A percentile compares a stretch with the other conserved stretches of the same genome.
Evolutionary conservation across 2,329 filamentous ascomycete species (phyloP).

Genomic region (Drechslera avenae): DNA sequence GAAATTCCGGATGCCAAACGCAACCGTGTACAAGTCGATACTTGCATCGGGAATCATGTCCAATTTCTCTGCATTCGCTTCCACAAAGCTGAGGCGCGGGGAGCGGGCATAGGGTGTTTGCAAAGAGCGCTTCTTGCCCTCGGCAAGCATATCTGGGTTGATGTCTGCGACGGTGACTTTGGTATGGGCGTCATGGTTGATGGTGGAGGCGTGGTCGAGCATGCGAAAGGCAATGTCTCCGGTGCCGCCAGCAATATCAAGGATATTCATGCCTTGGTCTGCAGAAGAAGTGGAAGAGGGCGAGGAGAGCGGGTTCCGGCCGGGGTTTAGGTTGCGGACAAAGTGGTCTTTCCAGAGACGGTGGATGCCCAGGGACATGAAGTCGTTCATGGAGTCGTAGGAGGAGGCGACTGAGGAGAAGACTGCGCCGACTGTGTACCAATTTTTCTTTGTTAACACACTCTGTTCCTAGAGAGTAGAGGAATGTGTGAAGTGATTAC

Average conservation of each 20-base stretch:
- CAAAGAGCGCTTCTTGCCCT: conserved; percentile 79
- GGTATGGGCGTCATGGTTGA: conserved; percentile 80
- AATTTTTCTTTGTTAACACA: too few species aligned
- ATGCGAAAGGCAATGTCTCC: conserved; percentile 98
- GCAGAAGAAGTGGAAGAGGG: conserved; percentile 13
- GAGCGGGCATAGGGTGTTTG: conserved; percentile 63
- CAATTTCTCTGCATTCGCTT: conserved; percentile 87
- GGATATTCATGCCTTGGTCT: conserved; percentile 69
- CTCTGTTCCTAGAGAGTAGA: too few species aligned
- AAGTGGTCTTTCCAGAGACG: conserved; percentile 98
- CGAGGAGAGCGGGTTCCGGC: conserved; percentile 59
- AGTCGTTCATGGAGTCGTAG: conserved; percentile 98
- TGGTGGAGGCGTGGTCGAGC: conserved; percentile 80
- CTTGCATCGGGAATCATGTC: conserved; percentile 67
- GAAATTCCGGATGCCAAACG: conserved; percentile 97
- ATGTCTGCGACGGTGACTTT: conserved; percentile 94
- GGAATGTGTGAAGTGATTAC: too few species aligned
- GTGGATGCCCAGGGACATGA: conserved; percentile 98
- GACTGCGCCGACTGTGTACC: conserved; percentile 75
- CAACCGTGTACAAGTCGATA: conserved; percentile 96
- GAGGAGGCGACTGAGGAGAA: conserved; percentile 94
- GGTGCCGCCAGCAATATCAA: conserved; percentile 95
- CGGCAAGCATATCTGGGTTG: conserved; percentile 90
- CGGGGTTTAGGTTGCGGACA: conserved; percentile 87
- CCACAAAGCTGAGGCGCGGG: conserved; percentile 71